A percentile compares a stretch with the other conserved stretches of the same genome.
Evolutionary conservation across 1,284 basidiomycete genomes (phyloP).

Genomic region (Heterobasidion annosum): DNA sequence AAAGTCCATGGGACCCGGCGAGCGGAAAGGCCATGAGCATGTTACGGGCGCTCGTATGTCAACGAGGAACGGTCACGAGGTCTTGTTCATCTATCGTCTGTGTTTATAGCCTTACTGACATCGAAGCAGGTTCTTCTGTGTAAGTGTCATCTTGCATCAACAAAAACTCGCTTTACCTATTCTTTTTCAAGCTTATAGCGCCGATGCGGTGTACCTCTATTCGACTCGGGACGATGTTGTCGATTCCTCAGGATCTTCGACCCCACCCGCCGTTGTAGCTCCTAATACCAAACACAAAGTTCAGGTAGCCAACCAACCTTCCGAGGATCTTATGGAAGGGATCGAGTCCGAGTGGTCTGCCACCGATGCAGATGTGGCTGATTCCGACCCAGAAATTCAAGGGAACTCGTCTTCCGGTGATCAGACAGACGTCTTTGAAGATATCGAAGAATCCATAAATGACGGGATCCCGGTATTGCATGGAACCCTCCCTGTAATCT

Average conservation of each 20-base stretch:
- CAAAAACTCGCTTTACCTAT: slow-evolving; percentile 3
- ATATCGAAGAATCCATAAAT: slow-evolving; percentile 10
- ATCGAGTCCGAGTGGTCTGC: background rate
- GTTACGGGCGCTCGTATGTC: slow-evolving; percentile 80
- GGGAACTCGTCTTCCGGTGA: slow-evolving; percentile 14
- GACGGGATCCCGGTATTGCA: slow-evolving; percentile 19
- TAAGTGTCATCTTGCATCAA: slow-evolving; percentile 18
- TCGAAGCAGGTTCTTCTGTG: slow-evolving; percentile 41
- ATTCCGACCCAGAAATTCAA: slow-evolving; percentile 21
- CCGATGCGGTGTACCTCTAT: slow-evolving; percentile 75
- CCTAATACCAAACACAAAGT: background rate
- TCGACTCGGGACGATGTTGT: slow-evolving; percentile 65
- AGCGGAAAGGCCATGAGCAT: slow-evolving; percentile 40
- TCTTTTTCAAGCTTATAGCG: slow-evolving; percentile 53
- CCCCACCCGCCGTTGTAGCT: background rate
- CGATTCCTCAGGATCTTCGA: slow-evolving; percentile 2
- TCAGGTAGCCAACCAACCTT: background rate
- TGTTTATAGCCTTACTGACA: background rate
- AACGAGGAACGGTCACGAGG: slow-evolving; percentile 70
- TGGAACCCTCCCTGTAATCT: slow-evolving; percentile 46
- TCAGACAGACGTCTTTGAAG: slow-evolving; percentile 20
- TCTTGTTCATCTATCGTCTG: slow-evolving; percentile 21
- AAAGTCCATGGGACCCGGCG: slow-evolving; percentile 23
- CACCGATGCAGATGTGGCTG: slow-evolving; percentile 11
- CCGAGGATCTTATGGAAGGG: background rate